These are phyloP conservation scores for Streptanthus diversifolius DNA, from an alignment of 345 rosid species.

Conservation along the genomic window DNA sequence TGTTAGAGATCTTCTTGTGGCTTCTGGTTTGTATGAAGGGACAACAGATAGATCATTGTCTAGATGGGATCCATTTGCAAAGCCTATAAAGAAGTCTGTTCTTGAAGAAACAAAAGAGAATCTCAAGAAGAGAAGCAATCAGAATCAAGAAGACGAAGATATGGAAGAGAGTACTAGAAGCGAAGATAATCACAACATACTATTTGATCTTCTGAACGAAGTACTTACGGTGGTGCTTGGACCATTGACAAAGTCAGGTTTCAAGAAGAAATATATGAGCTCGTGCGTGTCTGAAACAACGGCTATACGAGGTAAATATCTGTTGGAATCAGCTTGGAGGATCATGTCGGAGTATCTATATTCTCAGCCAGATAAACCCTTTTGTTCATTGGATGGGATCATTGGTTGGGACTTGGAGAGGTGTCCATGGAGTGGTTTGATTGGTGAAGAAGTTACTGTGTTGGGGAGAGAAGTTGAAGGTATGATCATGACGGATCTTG, in stretches of 20 bases:
- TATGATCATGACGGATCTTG: slow-evolving; percentile 49
- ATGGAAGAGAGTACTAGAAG: slow-evolving; percentile 26
- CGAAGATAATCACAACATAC: slow-evolving; percentile 43
- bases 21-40: slow-evolving; percentile 71
- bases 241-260: slow-evolving; percentile 43
- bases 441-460: slow-evolving; percentile 47
- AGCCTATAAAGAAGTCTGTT: slow-evolving; percentile 51
- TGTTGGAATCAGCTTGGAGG: slow-evolving; percentile 59
- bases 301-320: slow-evolving; percentile 44
- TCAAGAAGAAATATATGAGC: slow-evolving; percentile 41
- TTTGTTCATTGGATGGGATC: slow-evolving; percentile 45
- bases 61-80: slow-evolving; percentile 47
- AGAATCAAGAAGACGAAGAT: slow-evolving; percentile 16
- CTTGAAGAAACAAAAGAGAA: slow-evolving; percentile 60
- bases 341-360: slow-evolving; percentile 45
- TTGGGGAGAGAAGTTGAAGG: slow-evolving; percentile 63
- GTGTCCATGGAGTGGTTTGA: slow-evolving; percentile 54
- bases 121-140: slow-evolving; percentile 34
- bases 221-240: slow-evolving; percentile 51
- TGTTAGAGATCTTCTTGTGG: slow-evolving; percentile 71
- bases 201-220: slow-evolving; percentile 74
- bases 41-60: slow-evolving; percentile 38
- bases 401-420: slow-evolving; percentile 47
- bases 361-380: slow-evolving; percentile 48
- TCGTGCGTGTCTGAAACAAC: slow-evolving; percentile 24